A percentile compares a stretch with the other conserved stretches of the same genome.
These are phyloP conservation scores for Carex littledalei DNA, from an alignment of 176 grass and related monocot genomes.

Conservation along the genomic window DNA sequence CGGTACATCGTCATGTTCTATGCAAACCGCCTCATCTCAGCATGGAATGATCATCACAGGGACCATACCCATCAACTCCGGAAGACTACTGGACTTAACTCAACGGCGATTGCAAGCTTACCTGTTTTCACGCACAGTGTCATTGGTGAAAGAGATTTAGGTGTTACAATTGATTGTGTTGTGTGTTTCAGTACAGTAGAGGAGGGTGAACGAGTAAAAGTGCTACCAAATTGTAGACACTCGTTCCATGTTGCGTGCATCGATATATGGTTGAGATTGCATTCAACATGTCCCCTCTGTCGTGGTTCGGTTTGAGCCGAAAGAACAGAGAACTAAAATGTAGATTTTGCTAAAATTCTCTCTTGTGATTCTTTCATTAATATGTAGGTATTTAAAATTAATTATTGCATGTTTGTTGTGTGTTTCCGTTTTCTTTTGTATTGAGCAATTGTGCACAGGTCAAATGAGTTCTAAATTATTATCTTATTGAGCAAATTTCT, in stretches of 20 bases:
- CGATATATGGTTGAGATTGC: slow-evolving; percentile 50
- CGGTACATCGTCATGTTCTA: not conserved
- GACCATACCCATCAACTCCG: not conserved
- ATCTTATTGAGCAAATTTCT: not conserved
- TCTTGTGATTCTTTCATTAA: not conserved
- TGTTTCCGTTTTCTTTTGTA: not conserved
- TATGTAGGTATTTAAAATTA: not conserved
- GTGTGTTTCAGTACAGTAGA: slow-evolving; percentile 39
- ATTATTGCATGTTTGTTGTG: not conserved
- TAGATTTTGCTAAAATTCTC: no score
- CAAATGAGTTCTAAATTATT: not conserved
- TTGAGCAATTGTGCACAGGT: not conserved
- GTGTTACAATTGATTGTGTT: slow-evolving; percentile 27
- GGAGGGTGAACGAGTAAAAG: slow-evolving; percentile 34
- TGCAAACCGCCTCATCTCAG: not conserved
- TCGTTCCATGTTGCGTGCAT: slow-evolving; percentile 55
- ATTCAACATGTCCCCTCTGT: slow-evolving; percentile 53
- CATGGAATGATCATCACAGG: not conserved
- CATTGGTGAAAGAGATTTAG: not conserved
- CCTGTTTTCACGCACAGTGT: not conserved
- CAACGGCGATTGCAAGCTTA: not conserved
- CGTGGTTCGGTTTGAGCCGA: slow-evolving; percentile 17
- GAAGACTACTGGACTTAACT: not conserved
- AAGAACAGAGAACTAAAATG: not conserved
- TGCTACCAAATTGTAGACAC: slow-evolving; percentile 52